Evolutionary conservation across 2,329 filamentous ascomycete genomes (phyloP).

Genomic region (Epichloe gansuensis): DNA sequence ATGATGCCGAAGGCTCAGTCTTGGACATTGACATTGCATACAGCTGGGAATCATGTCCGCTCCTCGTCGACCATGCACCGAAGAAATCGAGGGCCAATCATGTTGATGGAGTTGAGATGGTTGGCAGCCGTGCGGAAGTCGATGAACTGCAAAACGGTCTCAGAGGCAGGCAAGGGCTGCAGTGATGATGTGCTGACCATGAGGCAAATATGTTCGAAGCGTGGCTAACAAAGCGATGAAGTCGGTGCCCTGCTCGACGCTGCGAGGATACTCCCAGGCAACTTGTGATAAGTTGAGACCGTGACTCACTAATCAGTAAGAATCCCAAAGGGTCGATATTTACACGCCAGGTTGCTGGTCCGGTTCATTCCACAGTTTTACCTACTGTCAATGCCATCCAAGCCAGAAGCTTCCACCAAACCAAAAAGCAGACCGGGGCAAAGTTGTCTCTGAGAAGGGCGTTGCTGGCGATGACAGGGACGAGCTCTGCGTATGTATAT

Average conservation of each 20-base stretch:
- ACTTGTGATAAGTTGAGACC: conserved; percentile 43
- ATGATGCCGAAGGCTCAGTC: conserved; percentile 53
- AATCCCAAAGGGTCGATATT: too few relatives aligned
- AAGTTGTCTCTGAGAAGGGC: conserved; percentile 54
- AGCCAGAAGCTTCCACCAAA: conserved; percentile 57
- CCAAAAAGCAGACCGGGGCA: conserved; percentile 50
- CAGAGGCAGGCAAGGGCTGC: conserved; percentile 57
- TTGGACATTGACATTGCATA: conserved; percentile 46
- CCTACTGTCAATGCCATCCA: conserved; percentile 54
- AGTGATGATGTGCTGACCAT: conserved; percentile 56
- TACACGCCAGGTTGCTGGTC: too few relatives aligned
- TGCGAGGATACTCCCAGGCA: conserved; percentile 67
- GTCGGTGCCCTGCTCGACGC: conserved; percentile 53
- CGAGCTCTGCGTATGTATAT: conserved; percentile 5
- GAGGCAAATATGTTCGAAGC: conserved; percentile 54
- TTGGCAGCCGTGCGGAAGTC: conserved; percentile 49
- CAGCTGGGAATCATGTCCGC: conserved; percentile 67
- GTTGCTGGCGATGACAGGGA: conserved; percentile 53
- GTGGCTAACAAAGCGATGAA: conserved; percentile 58
- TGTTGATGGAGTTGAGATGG: conserved; percentile 63
- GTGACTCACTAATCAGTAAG: not conserved
- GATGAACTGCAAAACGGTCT: conserved; percentile 56
- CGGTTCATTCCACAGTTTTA: not conserved
- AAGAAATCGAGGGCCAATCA: conserved; percentile 76
- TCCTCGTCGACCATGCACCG: conserved; percentile 54